Base-by-base conservation (phyloP, 192 early-diverging fungal species). In the Backusella liffmaniae region DNA sequence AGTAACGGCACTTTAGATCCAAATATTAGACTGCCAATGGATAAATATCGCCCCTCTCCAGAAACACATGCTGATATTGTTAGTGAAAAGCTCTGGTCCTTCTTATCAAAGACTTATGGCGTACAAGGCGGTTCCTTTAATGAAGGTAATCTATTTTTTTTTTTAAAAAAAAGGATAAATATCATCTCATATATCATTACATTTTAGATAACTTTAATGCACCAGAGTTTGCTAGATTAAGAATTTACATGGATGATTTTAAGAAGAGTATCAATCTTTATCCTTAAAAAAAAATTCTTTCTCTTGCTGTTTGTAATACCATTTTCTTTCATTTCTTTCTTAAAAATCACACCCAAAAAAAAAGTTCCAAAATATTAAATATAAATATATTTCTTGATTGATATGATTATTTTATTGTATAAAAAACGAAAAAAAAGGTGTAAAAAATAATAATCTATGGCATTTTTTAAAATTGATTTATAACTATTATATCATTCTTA, bases 51-150 rank as follows among this genome's bases (percentile, higher is more conserved):
- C n/a, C 77, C 77, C 10, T 34, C 77, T 23, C 77, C 77, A n/a
- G 77, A 79, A 44, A 79, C 77, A 10, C 76, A 81, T 69, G 80
- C 68, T n/a, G 80, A 77, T 53, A 77, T 81, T 30, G 70, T 81
- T n/a, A 81, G 76, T 70, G 73, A 74, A 53, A 74, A 21, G 5
- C 73, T 81, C 32, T 81, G 80, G 80, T 67, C 41, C 41, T 75
- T 75, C 51, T 65, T 81, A 39, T 73, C 32, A 35, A 49, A 81
- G 30, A 70, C 76, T 16, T 81, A 81, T 53, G 76, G 80, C 59
- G 73, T 81, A 5, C 72, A 81, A 32, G 80, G 80, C 36, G 70
- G 59, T 12, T 69, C 80, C 26, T 73, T 75, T 26, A 73, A 66
- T 23, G 80, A 81, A 81, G 80, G 80, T 81, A 74, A 23, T 41